Conservation (phyloP, 306 rosid genomes). For the Vigna mungo region DNA sequence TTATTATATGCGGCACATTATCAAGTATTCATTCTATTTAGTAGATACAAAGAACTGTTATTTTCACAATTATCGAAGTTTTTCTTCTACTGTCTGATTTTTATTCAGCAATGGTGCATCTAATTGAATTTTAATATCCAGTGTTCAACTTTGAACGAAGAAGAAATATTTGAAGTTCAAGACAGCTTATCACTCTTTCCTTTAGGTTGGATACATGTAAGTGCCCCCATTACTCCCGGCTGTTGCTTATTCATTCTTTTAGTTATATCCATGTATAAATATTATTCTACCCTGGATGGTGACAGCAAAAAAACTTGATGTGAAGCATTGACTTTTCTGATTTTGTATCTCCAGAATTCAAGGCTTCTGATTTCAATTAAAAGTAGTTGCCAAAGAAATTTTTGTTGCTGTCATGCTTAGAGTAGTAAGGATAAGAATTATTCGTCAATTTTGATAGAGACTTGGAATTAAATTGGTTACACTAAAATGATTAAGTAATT, state of each 20-base stretch:
- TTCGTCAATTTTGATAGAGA: neutral
- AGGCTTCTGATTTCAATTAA: slow-evolving; percentile 11
- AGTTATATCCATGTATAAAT: slow-evolving; percentile 20
- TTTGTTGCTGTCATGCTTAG: slow-evolving; percentile 28
- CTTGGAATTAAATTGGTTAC: slow-evolving; percentile 9
- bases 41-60: slow-evolving; percentile 40
- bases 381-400: slow-evolving; percentile 3
- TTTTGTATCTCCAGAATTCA: slow-evolving; percentile 7
- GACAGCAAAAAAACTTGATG: slow-evolving; percentile 8
- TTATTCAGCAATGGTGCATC: slow-evolving; percentile 31
- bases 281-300: slow-evolving; percentile 26
- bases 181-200: slow-evolving; percentile 91
- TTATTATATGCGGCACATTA: slow-evolving; percentile 5
- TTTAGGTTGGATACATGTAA: slow-evolving; percentile 99
- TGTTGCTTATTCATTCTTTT: slow-evolving; percentile 14
- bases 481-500: slow-evolving; percentile 20
- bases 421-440: slow-evolving; percentile 5
- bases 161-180: slow-evolving; percentile 98
- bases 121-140: slow-evolving; percentile 50
- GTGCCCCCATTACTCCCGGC: slow-evolving; percentile 49
- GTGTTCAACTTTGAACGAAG: slow-evolving; percentile 98
- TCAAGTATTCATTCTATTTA: slow-evolving; percentile 13
- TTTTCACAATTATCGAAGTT: neutral
- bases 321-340: slow-evolving; percentile 26
- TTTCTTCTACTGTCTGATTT: slow-evolving; percentile 9